Evolutionary conservation across 2,329 filamentous ascomycete species (phyloP), one percentile per base, ranked within the genome.

Genomic region (Trichoderma sp.): DNA sequence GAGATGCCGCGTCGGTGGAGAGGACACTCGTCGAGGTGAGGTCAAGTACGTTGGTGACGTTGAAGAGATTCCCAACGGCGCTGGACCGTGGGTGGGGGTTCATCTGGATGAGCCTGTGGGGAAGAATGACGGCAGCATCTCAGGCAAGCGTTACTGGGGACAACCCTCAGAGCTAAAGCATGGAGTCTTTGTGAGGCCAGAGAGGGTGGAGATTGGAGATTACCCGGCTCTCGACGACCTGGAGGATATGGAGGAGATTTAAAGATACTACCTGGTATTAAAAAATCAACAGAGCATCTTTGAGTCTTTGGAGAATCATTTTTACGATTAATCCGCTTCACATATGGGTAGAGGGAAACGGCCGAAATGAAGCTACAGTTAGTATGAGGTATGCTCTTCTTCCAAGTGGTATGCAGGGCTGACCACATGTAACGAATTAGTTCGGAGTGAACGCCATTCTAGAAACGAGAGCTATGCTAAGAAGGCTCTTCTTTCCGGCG

Each of bases 101-200:
- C 88, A 89, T 78, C 88, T 95, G 71, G 94, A 96, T 82, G 94
- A 96, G 84, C 93, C 94, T 1, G 92, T 93, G 60, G 94, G 93
- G 74, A 94, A 94, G 87, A 97, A 96, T 81, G 93, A 96, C 82
- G 94, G 94, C 76, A 92, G 91, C 79, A 90, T 95, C 78, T 89
- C 88, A 9, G 87, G 85, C 8, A 91, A 86, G 78, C 87, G 91
- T 78, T 96, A 95, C 84, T 97, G 95, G 88, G 90, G 90, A 53
- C 83, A 88, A 75, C 87, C 89, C 68, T 92, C 91, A 72, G 82
- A 86, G 77, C 85, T 91, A 76, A 95, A 95, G 83, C 91, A 90
- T 79, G 94, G 94, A 41, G 92, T 95, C 24, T 95, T 97, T 84
- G 93, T 95, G 35, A 88, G 93, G 77, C 92, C 94, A 4, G 94